phyloP scores from a whole-genome alignment of 768 basidiomycete genomes.

The Leucosporidium yakuticum region DNA sequence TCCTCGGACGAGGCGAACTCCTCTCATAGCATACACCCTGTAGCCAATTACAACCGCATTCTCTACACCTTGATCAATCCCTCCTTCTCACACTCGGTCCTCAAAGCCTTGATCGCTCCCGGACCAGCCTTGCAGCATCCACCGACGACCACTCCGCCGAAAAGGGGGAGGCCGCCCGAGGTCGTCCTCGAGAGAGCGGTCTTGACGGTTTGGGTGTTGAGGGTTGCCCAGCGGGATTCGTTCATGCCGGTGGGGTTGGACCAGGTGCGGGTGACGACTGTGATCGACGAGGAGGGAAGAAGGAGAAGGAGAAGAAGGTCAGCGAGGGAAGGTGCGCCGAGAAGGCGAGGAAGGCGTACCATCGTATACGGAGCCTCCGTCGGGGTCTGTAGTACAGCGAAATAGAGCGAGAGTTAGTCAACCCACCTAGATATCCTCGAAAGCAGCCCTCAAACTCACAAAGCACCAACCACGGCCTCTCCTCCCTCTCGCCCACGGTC shows the following conservation, averaged over 20 bases:
- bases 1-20: too few species aligned
- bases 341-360: too few species aligned
- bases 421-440: too few species aligned
- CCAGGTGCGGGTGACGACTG: conserved; percentile 38
- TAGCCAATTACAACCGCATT: neutral
- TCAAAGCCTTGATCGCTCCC: conserved; percentile 40
- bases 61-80: neutral
- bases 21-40: too few species aligned
- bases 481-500: neutral
- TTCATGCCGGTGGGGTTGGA: conserved; percentile 28
- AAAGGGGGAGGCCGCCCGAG: conserved; percentile 26
- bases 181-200: neutral
- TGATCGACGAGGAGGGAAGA: too few species aligned
- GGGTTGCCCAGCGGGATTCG: conserved; percentile 36
- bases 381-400: conserved; percentile 37
- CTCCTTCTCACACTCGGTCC: conserved; percentile 21
- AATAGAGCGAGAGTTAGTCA: neutral
- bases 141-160: conserved; percentile 41
- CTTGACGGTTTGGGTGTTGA: conserved; percentile 30
- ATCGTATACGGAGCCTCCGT: conserved; percentile 45
- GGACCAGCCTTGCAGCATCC: conserved; percentile 45
- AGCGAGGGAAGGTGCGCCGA: too few species aligned
- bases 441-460: conserved; percentile 23
- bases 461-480: conserved; percentile 36
- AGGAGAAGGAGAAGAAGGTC: too few species aligned